Conservation (phyloP, 75 land plant genomes). For the Sequoiadendron giganteum region DNA sequence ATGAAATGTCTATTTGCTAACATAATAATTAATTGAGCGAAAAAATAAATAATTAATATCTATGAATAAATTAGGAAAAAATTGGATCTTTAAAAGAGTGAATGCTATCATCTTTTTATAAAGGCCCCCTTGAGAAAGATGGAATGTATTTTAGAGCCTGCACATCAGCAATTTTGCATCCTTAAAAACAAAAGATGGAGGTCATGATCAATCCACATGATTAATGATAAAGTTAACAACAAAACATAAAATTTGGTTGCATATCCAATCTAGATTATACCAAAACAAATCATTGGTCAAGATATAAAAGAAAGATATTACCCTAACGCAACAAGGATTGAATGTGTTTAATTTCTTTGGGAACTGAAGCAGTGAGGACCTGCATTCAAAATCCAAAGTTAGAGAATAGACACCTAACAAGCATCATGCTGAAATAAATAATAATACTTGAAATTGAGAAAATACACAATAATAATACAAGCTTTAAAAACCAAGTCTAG, state of each 20-base stretch:
- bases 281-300: background rate
- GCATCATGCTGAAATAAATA: background rate
- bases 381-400: constrained; percentile 9
- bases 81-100: background rate
- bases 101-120: background rate
- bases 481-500: too few relatives aligned
- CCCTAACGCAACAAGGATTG: constrained; percentile 27
- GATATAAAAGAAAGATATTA: background rate
- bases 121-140: background rate
- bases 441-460: background rate
- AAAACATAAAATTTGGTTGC: background rate
- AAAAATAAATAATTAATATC: background rate
- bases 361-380: constrained; percentile 74
- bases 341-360: constrained; percentile 58
- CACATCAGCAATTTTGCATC: background rate
- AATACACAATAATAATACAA: background rate
- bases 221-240: background rate
- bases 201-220: background rate
- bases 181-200: background rate
- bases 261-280: background rate
- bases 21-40: background rate
- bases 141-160: background rate
- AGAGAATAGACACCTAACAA: background rate
- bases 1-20: background rate
- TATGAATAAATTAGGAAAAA: background rate